These are phyloP conservation scores for Grammothele lineata DNA, from an alignment of 768 basidiomycete species.

Conservation along the genomic window DNA sequence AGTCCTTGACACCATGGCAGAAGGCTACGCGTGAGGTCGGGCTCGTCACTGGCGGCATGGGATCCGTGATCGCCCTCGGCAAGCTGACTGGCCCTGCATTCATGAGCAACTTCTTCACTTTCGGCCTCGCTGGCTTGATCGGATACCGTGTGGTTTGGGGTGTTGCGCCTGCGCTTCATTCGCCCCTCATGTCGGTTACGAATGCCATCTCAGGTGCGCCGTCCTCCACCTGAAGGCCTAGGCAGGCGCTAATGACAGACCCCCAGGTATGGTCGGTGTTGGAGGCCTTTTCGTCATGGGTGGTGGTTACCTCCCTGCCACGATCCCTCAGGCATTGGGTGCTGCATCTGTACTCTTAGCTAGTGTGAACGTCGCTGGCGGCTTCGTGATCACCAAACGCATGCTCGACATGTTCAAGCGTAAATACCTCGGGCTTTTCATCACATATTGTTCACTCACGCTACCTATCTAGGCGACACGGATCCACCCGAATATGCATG, in stretches of 20 bases:
- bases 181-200: slow-evolving; percentile 88
- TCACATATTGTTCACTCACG: not conserved
- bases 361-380: slow-evolving; percentile 84
- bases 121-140: slow-evolving; percentile 80
- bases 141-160: slow-evolving; percentile 91
- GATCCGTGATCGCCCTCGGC: slow-evolving; percentile 64
- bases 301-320: slow-evolving; percentile 78
- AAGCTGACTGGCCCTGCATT: slow-evolving; percentile 78
- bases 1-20: slow-evolving; percentile 82
- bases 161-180: slow-evolving; percentile 83
- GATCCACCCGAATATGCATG: slow-evolving; percentile 89
- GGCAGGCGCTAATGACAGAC: too few species aligned
- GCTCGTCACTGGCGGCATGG: slow-evolving; percentile 73
- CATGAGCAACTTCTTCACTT: slow-evolving; percentile 87
- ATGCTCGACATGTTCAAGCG: slow-evolving; percentile 95
- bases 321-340: slow-evolving; percentile 74
- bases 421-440: slow-evolving; percentile 27
- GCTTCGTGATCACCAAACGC: slow-evolving; percentile 85
- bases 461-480: slow-evolving; percentile 50
- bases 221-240: too few species aligned
- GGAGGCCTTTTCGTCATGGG: slow-evolving; percentile 92
- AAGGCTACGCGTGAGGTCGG: slow-evolving; percentile 74
- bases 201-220: slow-evolving; percentile 80
- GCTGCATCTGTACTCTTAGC: slow-evolving; percentile 83
- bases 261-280: slow-evolving; percentile 66